Conservation (phyloP, 176 grass and related monocot species). For the Rhynchospora breviuscula region DNA sequence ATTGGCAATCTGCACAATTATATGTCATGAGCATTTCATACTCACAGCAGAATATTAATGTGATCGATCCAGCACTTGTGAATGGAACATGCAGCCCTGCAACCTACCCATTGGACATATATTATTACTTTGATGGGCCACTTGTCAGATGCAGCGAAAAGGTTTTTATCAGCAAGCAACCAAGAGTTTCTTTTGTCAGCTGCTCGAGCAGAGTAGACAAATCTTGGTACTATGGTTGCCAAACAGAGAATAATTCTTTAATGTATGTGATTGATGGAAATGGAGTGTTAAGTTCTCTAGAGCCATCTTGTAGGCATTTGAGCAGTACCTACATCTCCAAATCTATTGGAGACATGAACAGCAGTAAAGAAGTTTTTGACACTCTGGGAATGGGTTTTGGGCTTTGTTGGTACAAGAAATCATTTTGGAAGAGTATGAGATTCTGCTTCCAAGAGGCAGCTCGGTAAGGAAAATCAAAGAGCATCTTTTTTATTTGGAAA, state of each 20-base stretch:
- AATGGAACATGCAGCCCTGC: background rate
- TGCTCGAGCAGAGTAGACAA: background rate
- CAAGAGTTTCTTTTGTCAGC: background rate
- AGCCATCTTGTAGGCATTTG: background rate
- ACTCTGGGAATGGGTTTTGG: background rate
- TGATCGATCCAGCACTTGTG: background rate
- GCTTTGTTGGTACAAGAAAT: background rate
- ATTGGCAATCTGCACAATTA: conserved; percentile 8
- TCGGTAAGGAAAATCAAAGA: background rate
- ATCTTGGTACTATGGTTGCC: background rate
- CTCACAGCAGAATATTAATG: background rate
- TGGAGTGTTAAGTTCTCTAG: background rate
- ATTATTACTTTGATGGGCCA: background rate
- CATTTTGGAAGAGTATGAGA: background rate
- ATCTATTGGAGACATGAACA: background rate
- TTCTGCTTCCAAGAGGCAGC: background rate
- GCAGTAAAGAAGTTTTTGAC: conserved; percentile 2
- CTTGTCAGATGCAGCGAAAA: background rate
- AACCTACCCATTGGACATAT: background rate
- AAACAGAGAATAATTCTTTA: background rate
- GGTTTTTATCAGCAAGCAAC: no score
- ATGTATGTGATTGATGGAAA: background rate
- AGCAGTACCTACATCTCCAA: background rate
- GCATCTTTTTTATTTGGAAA: background rate
- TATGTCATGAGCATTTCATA: conserved; percentile 27